Evolutionary conservation across 148 eudicot species (phyloP).

Genomic region (Dysphania ambrosioides): DNA sequence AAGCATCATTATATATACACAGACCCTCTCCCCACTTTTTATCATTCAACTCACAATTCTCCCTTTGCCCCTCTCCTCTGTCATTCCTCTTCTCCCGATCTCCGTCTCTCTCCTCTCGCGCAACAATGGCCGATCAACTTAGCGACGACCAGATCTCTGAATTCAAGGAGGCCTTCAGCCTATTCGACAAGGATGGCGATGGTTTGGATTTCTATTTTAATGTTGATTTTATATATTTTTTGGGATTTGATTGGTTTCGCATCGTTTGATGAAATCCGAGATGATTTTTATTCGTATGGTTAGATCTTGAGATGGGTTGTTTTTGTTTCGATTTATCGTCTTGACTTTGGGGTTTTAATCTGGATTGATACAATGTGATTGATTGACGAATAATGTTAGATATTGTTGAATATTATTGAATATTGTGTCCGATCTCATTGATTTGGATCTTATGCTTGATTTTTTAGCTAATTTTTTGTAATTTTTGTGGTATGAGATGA

Average conservation of each 20-base stretch:
- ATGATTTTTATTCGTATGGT: conserved; percentile 5
- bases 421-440: background rate
- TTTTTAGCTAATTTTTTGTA: background rate
- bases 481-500: background rate
- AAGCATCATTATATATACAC: background rate
- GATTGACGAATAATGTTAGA: too few relatives aligned
- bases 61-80: background rate
- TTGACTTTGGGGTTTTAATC: background rate
- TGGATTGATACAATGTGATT: background rate
- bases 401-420: too few relatives aligned
- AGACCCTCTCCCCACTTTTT: background rate
- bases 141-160: conserved; percentile 52
- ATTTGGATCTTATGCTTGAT: background rate
- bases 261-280: background rate
- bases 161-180: conserved; percentile 48
- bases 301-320: conserved; percentile 12
- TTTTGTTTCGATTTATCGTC: background rate
- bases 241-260: background rate
- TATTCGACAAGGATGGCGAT: conserved; percentile 55
- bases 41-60: background rate
- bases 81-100: background rate
- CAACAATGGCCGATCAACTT: conserved; percentile 41
- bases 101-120: background rate
- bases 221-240: background rate
- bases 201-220: conserved; percentile 21